These are phyloP conservation scores for Didymella exigua DNA, from an alignment of 2,329 filamentous ascomycete genomes.

Conservation along the genomic window DNA sequence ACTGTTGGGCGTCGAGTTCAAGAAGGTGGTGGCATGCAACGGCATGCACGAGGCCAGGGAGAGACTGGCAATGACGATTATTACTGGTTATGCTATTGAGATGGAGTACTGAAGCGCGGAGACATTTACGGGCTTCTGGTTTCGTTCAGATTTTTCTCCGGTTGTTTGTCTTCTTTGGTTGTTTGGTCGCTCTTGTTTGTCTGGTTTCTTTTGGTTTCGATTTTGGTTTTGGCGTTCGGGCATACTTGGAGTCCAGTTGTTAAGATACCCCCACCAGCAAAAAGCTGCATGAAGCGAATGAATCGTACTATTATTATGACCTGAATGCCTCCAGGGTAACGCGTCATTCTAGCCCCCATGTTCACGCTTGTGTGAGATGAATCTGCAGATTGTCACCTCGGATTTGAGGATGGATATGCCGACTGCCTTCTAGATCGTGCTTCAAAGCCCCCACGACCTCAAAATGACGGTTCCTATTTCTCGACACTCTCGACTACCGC, in stretches of 20 bases:
- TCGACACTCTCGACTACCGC: too few relatives aligned
- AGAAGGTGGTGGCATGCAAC: conserved; percentile 53
- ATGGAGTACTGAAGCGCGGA: conserved; percentile 25
- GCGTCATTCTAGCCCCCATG: too few relatives aligned
- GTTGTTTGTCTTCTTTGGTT: not conserved
- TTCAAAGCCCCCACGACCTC: too few relatives aligned
- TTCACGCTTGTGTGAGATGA: not conserved
- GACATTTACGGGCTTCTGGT: not conserved
- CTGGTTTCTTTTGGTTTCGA: conserved; percentile 1
- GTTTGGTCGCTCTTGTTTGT: not conserved
- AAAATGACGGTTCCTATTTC: too few relatives aligned
- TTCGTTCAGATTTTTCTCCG: not conserved
- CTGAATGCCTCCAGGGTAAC: not conserved
- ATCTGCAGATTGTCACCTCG: not conserved
- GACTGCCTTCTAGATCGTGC: not conserved
- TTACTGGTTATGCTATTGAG: conserved; percentile 58
- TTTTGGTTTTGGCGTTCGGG: not conserved
- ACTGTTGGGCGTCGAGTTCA: conserved; percentile 48
- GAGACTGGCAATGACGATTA: conserved; percentile 67
- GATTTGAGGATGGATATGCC: not conserved
- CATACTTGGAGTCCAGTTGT: conserved; percentile 11
- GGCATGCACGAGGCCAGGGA: conserved; percentile 66
- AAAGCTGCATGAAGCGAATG: not conserved
- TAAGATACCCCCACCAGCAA: conserved; percentile 10
- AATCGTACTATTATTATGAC: not conserved